Evolutionary conservation across 1,284 basidiomycete genomes (phyloP).

Genomic region (Microstroma glucosiphilum): DNA sequence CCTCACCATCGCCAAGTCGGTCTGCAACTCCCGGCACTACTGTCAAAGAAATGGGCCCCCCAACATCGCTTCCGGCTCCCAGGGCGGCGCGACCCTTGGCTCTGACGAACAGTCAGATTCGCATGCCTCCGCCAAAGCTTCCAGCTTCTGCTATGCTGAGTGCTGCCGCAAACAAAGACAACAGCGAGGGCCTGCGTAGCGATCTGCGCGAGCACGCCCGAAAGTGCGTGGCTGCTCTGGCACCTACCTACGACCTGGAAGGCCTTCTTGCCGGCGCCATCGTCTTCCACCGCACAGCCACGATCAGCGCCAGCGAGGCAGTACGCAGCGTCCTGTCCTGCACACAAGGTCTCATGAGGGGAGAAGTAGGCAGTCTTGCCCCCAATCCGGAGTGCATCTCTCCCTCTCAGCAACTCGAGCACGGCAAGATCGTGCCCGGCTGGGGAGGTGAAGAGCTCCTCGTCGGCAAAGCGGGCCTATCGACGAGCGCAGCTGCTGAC

Average conservation of each 20-base stretch:
- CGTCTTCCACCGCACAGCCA: constrained; percentile 50
- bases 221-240: constrained; percentile 28
- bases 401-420: constrained; percentile 14
- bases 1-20: not conserved
- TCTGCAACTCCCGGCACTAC: not conserved
- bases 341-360: constrained; percentile 43
- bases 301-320: constrained; percentile 43
- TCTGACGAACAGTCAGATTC: constrained; percentile 24
- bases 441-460: constrained; percentile 14
- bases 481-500: constrained; percentile 15
- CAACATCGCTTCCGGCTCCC: not conserved
- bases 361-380: constrained; percentile 26
- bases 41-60: not conserved
- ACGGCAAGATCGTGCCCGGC: constrained; percentile 29
- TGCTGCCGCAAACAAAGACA: not conserved
- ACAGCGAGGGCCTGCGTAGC: not conserved
- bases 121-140: constrained; percentile 27
- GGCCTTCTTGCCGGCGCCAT: constrained; percentile 46
- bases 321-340: constrained; percentile 39
- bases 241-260: constrained; percentile 44
- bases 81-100: not conserved
- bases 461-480: not conserved
- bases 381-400: not conserved
- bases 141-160: not conserved
- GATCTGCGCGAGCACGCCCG: constrained; percentile 17